These are phyloP conservation scores for Trametes gibbosa DNA, from an alignment of 768 basidiomycete species.

Conservation along the genomic window DNA sequence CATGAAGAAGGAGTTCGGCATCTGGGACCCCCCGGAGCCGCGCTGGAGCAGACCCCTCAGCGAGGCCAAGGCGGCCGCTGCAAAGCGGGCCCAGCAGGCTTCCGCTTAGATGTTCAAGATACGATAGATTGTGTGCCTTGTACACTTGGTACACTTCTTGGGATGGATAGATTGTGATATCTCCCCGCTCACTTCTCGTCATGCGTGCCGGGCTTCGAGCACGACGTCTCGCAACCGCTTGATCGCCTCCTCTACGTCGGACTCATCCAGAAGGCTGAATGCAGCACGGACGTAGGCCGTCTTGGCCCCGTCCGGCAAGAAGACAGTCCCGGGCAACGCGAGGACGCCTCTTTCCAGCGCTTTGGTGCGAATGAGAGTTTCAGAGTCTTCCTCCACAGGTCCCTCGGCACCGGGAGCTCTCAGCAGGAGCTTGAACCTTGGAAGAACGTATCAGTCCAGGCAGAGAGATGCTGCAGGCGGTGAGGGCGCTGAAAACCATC, in stretches of 20 bases:
- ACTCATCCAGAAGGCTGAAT: constrained; percentile 69
- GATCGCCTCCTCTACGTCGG: constrained; percentile 75
- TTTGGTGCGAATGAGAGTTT: constrained; percentile 64
- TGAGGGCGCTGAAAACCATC: constrained; percentile 17
- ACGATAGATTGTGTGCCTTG: neutral
- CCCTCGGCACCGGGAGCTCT: constrained; percentile 41
- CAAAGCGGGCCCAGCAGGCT: neutral
- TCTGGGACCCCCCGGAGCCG: constrained; percentile 78
- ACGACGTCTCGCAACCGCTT: constrained; percentile 46
- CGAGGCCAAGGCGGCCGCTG: constrained; percentile 52
- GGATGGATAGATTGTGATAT: neutral
- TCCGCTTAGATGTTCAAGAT: neutral
- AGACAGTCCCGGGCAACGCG: constrained; percentile 83
- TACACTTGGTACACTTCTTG: neutral
- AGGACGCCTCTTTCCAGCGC: constrained; percentile 83
- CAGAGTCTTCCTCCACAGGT: constrained; percentile 41
- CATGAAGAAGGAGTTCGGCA: constrained; percentile 80
- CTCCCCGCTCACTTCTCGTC: neutral
- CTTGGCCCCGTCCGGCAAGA: constrained; percentile 70
- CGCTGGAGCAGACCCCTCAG: constrained; percentile 64
- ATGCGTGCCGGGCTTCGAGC: constrained; percentile 23
- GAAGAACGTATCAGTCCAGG: neutral
- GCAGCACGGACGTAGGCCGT: constrained; percentile 82
- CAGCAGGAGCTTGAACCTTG: constrained; percentile 71
- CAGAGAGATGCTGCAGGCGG: neutral